phyloP scores from a whole-genome alignment of 495 filamentous ascomycete species.

The Ascodesmis nigricans region DNA sequence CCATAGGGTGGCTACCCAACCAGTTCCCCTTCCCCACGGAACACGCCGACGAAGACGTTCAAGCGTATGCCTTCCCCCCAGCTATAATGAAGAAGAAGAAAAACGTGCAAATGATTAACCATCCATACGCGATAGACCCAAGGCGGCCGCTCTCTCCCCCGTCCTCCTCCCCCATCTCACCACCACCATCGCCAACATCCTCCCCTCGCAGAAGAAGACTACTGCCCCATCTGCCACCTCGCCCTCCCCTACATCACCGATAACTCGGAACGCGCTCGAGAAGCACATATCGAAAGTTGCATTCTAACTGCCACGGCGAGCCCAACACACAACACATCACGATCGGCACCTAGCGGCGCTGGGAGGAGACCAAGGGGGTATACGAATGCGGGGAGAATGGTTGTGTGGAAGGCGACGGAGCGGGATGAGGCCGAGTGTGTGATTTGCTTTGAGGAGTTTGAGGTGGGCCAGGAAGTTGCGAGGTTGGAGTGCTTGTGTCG shows the following conservation, averaged over 20 bases:
- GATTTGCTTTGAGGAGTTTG: slow-evolving; percentile 93
- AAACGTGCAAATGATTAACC: no score
- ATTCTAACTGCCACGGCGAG: slow-evolving; percentile 29
- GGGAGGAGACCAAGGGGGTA: slow-evolving; percentile 8
- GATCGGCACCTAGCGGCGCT: slow-evolving; percentile 7
- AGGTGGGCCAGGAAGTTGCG: slow-evolving; percentile 59
- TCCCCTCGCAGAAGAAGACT: slow-evolving; percentile 53
- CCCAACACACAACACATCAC: slow-evolving; percentile 2
- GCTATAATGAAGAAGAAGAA: no score
- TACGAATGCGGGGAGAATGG: slow-evolving; percentile 28
- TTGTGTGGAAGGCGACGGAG: slow-evolving; percentile 45
- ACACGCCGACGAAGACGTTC: no score
- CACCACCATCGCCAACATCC: slow-evolving; percentile 17
- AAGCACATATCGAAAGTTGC: slow-evolving; percentile 56
- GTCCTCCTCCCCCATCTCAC: slow-evolving; percentile 17
- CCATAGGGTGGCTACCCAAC: neutral
- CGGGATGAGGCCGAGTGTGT: slow-evolving; percentile 45
- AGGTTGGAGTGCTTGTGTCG: slow-evolving; percentile 81
- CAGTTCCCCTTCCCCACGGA: no score
- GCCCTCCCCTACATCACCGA: slow-evolving; percentile 45
- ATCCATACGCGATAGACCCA: slow-evolving; percentile 7
- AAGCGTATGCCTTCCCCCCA: no score
- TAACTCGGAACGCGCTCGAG: slow-evolving; percentile 37
- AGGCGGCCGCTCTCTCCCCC: slow-evolving; percentile 6
- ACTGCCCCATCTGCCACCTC: slow-evolving; percentile 71